These are phyloP conservation scores for Mycena leptocephala DNA, from an alignment of 768 basidiomycete species.

Conservation along the genomic window DNA sequence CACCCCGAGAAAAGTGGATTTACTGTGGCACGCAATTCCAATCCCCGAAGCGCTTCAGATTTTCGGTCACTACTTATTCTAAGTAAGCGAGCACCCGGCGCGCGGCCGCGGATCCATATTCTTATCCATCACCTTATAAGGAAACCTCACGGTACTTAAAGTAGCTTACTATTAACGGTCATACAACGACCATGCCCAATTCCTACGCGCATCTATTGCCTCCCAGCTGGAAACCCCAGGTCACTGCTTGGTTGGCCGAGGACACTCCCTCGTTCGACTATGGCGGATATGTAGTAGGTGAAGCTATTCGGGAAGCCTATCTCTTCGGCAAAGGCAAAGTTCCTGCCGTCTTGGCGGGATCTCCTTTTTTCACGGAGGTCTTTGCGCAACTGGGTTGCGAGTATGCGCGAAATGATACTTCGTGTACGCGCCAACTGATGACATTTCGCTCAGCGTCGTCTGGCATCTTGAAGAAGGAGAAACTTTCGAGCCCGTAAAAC, in stretches of 20 bases:
- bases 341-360: slow-evolving; percentile 89
- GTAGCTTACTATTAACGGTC: no score
- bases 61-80: no score
- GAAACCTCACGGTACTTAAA: no score
- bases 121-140: no score
- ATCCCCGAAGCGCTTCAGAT: no score
- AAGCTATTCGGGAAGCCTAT: slow-evolving; percentile 88
- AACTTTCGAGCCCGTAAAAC: slow-evolving; percentile 83
- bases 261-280: slow-evolving; percentile 98
- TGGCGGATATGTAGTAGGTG: slow-evolving; percentile 96
- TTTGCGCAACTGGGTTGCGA: slow-evolving; percentile 91
- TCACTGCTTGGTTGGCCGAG: slow-evolving; percentile 89
- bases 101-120: no score
- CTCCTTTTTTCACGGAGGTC: slow-evolving; percentile 95
- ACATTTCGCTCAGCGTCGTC: slow-evolving; percentile 76
- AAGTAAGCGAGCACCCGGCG: no score
- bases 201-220: slow-evolving; percentile 85
- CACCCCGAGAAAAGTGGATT: no score
- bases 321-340: slow-evolving; percentile 92
- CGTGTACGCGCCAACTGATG: not conserved
- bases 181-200: slow-evolving; percentile 43
- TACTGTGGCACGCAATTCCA: no score
- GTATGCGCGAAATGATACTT: slow-evolving; percentile 66
- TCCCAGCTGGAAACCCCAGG: slow-evolving; percentile 91
- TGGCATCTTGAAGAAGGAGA: slow-evolving; percentile 95